These are phyloP conservation scores for Beauveria scarabaeidicola DNA, from an alignment of 2,329 filamentous ascomycete genomes.

Conservation along the genomic window DNA sequence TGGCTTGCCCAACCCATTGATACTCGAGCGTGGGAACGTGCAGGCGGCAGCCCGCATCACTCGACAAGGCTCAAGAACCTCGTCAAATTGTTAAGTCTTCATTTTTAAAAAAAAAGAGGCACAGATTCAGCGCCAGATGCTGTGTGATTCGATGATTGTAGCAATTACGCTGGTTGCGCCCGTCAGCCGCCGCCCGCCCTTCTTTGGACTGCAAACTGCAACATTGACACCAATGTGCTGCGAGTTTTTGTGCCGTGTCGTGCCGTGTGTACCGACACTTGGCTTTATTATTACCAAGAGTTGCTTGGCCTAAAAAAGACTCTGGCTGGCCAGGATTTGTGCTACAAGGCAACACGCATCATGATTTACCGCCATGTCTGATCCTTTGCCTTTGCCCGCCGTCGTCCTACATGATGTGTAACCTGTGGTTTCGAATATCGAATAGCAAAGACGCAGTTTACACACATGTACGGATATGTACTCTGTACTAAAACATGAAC, in stretches of 20 bases:
- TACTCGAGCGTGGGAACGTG: background rate
- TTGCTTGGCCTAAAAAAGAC: too few species aligned
- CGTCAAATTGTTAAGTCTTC: too few species aligned
- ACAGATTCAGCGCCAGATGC: background rate
- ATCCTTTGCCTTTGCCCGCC: too few species aligned
- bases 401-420: background rate
- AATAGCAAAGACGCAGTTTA: background rate
- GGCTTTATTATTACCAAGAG: background rate
- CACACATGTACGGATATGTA: background rate
- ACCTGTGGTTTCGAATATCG: background rate
- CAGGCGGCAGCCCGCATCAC: background rate
- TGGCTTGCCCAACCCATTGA: background rate
- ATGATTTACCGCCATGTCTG: too few species aligned
- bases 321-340: too few species aligned
- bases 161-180: background rate
- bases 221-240: background rate
- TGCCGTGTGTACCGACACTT: background rate
- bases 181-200: background rate
- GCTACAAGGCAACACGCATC: too few species aligned
- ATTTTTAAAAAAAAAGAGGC: background rate
- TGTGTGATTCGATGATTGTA: background rate
- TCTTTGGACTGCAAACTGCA: background rate
- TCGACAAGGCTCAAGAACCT: background rate
- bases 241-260: background rate
- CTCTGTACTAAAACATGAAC: too few species aligned